Percentiles rank a stretch among this genome's conserved stretches.
These are phyloP conservation scores for Carallia brachiata DNA, from an alignment of 345 rosid genomes.

Conservation along the genomic window DNA sequence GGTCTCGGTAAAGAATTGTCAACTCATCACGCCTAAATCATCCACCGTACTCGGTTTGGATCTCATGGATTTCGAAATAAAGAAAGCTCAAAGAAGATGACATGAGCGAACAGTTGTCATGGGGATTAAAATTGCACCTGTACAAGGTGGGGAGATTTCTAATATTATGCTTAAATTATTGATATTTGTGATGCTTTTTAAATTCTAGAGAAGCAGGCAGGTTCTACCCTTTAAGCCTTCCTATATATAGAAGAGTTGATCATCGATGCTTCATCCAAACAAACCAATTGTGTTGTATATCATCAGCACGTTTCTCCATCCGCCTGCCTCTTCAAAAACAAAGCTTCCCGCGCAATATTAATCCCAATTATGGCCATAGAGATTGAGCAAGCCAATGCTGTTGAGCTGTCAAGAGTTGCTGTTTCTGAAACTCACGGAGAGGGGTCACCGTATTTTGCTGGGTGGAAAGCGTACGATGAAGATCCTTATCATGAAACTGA, in stretches of 20 bases:
- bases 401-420: constrained; percentile 64
- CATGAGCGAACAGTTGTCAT: constrained; percentile 68
- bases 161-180: neutral
- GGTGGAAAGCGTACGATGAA: constrained; percentile 96
- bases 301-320: neutral
- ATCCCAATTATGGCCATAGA: constrained; percentile 50
- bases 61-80: constrained; percentile 36
- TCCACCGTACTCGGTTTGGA: constrained; percentile 19
- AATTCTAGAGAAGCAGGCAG: constrained; percentile 2
- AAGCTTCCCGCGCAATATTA: neutral
- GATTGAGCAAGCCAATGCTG: constrained; percentile 40
- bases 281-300: neutral
- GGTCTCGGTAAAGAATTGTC: no score
- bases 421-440: constrained; percentile 84
- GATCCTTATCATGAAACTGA: constrained; percentile 61
- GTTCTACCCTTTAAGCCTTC: constrained; percentile 16
- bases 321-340: neutral
- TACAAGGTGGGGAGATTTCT: constrained; percentile 28
- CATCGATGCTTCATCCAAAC: constrained; percentile 36
- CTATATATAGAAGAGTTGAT: constrained; percentile 36
- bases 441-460: constrained; percentile 92
- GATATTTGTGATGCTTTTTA: constrained; percentile 21
- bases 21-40: no score
- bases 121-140: constrained; percentile 28
- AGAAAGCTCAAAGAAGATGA: constrained; percentile 35